phyloP scores from a whole-genome alignment of 176 grass and related monocot genomes.

The Echinochloa phyllopogon region DNA sequence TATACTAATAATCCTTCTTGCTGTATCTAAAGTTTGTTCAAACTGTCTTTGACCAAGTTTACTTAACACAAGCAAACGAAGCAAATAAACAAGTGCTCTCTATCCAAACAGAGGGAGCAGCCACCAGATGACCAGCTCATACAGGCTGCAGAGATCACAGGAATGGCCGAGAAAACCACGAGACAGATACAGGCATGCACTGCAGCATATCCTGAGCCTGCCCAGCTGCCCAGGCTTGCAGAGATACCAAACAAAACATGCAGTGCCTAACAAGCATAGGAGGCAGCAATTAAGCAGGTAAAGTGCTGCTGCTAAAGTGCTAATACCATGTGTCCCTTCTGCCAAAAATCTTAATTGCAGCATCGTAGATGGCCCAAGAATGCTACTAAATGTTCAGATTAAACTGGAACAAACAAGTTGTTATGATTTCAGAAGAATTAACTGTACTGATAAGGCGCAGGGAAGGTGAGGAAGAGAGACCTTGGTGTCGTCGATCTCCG shows the following conservation, averaged over 20 bases:
- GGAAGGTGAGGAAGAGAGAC: conserved; percentile 34
- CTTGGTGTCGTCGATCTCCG: conserved; percentile 86
- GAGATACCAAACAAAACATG: not conserved
- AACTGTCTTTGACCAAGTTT: not conserved
- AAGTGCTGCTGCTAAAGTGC: not conserved
- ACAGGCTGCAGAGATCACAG: not conserved
- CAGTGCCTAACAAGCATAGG: conserved; percentile 1
- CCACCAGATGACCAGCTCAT: not conserved
- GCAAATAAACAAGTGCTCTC: conserved; percentile 10
- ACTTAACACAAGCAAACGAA: not conserved
- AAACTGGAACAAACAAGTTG: not conserved
- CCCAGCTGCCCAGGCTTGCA: not conserved
- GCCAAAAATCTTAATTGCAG: not conserved
- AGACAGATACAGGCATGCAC: not conserved
- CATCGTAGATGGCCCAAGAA: not conserved
- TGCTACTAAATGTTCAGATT: too few relatives aligned
- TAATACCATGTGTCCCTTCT: not conserved
- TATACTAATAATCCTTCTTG: not conserved
- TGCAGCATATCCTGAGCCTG: not conserved
- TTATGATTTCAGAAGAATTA: not conserved
- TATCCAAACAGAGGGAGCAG: conserved; percentile 21
- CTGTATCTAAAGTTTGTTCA: not conserved
- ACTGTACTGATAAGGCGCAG: not conserved
- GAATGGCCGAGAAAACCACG: not conserved
- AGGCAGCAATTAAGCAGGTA: conserved; percentile 3